Conservation (phyloP, 306 rosid species). For the Luffa aegyptiaca region DNA sequence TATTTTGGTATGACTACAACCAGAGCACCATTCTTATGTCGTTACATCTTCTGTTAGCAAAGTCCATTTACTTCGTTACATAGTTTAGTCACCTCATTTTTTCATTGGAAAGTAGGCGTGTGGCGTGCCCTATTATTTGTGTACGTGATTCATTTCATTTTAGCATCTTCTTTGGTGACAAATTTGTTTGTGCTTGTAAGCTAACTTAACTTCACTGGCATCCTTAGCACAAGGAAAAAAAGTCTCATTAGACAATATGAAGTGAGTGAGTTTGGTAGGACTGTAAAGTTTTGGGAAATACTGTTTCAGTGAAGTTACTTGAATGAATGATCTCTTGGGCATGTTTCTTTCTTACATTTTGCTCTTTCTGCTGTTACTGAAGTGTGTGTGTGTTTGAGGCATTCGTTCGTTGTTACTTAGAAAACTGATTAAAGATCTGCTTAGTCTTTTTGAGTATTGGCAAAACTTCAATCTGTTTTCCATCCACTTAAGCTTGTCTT, state of each 20-base stretch:
- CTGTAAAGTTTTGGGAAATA: background rate
- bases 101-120: constrained; percentile 3
- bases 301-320: background rate
- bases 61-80: constrained; percentile 4
- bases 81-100: background rate
- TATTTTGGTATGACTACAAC: background rate
- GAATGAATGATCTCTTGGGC: background rate
- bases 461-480: background rate
- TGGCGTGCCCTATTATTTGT: background rate
- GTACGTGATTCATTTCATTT: constrained; percentile 5
- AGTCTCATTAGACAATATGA: background rate
- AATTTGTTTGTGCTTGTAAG: background rate
- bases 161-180: background rate
- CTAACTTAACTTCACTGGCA: background rate
- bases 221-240: background rate
- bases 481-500: background rate
- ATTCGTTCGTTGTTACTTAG: background rate
- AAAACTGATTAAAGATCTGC: background rate
- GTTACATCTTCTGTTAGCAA: background rate
- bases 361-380: background rate
- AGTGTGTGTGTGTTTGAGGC: background rate
- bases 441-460: background rate
- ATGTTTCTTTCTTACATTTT: background rate
- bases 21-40: background rate
- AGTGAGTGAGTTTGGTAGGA: background rate